phyloP scores from a whole-genome alignment of 257 asterid species.

The Fraxinus pennsylvanica region DNA sequence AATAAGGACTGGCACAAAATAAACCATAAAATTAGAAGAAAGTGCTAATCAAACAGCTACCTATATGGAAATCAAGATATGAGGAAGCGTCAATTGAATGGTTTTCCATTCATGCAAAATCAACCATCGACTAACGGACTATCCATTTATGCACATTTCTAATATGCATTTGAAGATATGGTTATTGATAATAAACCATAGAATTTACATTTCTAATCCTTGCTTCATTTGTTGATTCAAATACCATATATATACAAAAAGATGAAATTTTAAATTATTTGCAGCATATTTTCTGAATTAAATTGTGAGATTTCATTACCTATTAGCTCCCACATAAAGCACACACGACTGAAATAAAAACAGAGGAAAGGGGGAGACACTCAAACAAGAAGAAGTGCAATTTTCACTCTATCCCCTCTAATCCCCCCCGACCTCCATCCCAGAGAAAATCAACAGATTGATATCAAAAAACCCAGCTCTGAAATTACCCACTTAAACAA shows the following conservation, averaged over 20 bases:
- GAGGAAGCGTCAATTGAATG: background rate
- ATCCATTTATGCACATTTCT: background rate
- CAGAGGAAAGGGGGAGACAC: background rate
- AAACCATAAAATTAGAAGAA: background rate
- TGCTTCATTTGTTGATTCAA: background rate
- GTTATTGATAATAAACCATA: background rate
- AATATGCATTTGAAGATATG: background rate
- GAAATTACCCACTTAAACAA: too few species aligned
- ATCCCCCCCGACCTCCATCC: background rate
- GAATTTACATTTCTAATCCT: background rate
- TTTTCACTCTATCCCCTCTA: background rate
- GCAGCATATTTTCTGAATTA: background rate
- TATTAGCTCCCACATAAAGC: background rate
- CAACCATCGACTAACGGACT: background rate
- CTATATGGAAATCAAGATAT: background rate
- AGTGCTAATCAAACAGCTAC: background rate
- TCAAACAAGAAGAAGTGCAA: background rate
- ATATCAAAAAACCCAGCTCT: too few species aligned
- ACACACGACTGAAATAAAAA: slow-evolving; percentile 4
- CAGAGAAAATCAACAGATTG: background rate
- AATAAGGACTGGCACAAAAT: background rate
- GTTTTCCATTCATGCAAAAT: background rate
- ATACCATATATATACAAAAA: background rate
- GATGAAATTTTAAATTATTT: background rate
- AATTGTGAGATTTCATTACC: background rate